Conservation (phyloP, 2,329 filamentous ascomycete species). For the Amauroascus verrucosus region DNA sequence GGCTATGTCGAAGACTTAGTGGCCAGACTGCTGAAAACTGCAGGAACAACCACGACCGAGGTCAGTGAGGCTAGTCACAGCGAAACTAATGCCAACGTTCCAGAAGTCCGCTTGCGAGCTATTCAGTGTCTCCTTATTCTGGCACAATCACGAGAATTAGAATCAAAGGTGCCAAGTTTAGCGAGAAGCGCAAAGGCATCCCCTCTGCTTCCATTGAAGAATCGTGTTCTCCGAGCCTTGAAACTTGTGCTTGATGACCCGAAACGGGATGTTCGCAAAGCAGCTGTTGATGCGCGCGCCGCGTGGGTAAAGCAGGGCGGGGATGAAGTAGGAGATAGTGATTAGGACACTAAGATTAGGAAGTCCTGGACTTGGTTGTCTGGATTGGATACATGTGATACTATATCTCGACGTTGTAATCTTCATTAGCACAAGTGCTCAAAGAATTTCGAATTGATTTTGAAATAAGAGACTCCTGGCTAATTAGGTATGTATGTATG, state of each 20-base stretch:
- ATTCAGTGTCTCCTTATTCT: slow-evolving; percentile 33
- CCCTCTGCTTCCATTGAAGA: slow-evolving; percentile 47
- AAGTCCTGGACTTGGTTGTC: background rate
- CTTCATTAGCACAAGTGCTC: too few species aligned
- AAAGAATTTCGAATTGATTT: too few species aligned
- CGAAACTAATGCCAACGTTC: slow-evolving; percentile 18
- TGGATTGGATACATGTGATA: too few species aligned
- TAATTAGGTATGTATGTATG: too few species aligned
- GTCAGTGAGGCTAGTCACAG: slow-evolving; percentile 4
- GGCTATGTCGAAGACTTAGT: slow-evolving; percentile 51
- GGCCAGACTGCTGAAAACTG: slow-evolving; percentile 40
- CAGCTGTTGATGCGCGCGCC: slow-evolving; percentile 51
- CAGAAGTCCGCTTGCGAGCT: slow-evolving; percentile 28
- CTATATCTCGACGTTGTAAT: too few species aligned
- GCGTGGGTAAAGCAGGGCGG: slow-evolving; percentile 49
- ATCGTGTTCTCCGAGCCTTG: slow-evolving; percentile 48
- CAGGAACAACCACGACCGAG: slow-evolving; percentile 14
- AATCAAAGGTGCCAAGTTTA: slow-evolving; percentile 19
- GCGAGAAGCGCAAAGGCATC: slow-evolving; percentile 24
- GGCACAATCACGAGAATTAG: slow-evolving; percentile 15
- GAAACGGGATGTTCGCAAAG: slow-evolving; percentile 52
- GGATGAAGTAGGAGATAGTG: slow-evolving; percentile 39
- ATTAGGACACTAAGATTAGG: background rate
- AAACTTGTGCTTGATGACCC: slow-evolving; percentile 50
- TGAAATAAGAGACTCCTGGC: too few species aligned